Conservation (phyloP, 192 early-diverging fungal species). For the Spizellomyces punctatus region DNA sequence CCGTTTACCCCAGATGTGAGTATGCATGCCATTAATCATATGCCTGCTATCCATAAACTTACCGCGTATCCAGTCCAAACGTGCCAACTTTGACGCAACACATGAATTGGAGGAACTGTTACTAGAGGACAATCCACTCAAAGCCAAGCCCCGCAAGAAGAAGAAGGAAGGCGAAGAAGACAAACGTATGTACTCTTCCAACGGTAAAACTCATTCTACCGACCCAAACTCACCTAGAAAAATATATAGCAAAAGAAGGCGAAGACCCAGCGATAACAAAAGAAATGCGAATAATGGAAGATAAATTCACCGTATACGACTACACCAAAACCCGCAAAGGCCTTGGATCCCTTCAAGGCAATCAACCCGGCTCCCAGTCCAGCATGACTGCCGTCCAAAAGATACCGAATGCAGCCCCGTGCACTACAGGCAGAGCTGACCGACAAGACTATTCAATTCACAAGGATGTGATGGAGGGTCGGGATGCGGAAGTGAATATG, state of each 20-base stretch:
- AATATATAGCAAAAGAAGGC: slow-evolving; percentile 23
- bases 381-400: slow-evolving; percentile 10
- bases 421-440: background rate
- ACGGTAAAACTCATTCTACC: slow-evolving; percentile 23
- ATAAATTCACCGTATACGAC: slow-evolving; percentile 76
- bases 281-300: slow-evolving; percentile 78
- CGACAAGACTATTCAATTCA: slow-evolving; percentile 17
- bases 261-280: slow-evolving; percentile 45
- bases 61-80: slow-evolving; percentile 61
- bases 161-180: slow-evolving; percentile 42
- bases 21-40: background rate
- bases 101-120: slow-evolving; percentile 95
- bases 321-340: slow-evolving; percentile 55
- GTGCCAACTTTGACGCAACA: slow-evolving; percentile 94
- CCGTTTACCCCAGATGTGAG: slow-evolving; percentile 86
- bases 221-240: slow-evolving; percentile 19
- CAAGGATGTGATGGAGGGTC: slow-evolving; percentile 36
- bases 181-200: slow-evolving; percentile 25
- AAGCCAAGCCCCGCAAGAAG: slow-evolving; percentile 70
- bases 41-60: background rate
- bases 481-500: slow-evolving; percentile 33
- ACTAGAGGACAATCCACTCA: slow-evolving; percentile 94
- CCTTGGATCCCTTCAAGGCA: background rate
- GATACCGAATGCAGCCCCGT: background rate
- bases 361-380: background rate